Conservation (phyloP, 1,139 yeast genomes). For the Candida sp. region DNA sequence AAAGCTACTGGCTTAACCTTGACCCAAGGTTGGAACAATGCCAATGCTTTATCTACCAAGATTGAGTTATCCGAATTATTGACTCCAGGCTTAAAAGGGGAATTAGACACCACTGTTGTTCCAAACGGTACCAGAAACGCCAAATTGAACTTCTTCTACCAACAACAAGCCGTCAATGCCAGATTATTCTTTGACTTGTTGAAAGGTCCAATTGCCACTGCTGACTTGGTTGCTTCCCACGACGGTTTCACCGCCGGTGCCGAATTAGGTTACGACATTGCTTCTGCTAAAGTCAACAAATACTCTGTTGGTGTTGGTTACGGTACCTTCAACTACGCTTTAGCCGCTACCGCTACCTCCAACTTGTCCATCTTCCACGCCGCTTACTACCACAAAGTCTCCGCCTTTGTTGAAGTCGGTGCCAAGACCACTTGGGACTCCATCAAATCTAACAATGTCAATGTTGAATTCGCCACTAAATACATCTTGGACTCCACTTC, state of each 20-base stretch:
- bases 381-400: conserved; percentile 95
- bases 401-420: conserved; percentile 92
- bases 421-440: conserved; percentile 98
- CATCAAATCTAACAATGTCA: conserved; percentile 62
- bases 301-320: conserved; percentile 95
- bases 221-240: conserved; percentile 93
- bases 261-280: conserved; percentile 94
- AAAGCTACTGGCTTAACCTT: conserved; percentile 90
- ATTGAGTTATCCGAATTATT: conserved; percentile 88
- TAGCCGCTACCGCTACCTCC: conserved; percentile 86
- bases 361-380: conserved; percentile 92
- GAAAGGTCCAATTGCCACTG: conserved; percentile 94
- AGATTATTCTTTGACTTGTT: conserved; percentile 93
- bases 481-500: conserved; percentile 85
- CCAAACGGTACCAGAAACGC: conserved; percentile 91
- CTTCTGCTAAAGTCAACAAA: conserved; percentile 88
- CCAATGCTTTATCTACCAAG: conserved; percentile 90
- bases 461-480: conserved; percentile 94
- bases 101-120: conserved; percentile 81
- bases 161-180: conserved; percentile 91
- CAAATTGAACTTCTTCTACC: conserved; percentile 86
- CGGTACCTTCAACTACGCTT: conserved; percentile 83
- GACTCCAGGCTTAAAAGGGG: conserved; percentile 95
- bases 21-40: conserved; percentile 98
- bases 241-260: conserved; percentile 98